Base-by-base conservation (phyloP, 192 early-diverging fungal species). In the Phlyctochytrium arcticum region DNA sequence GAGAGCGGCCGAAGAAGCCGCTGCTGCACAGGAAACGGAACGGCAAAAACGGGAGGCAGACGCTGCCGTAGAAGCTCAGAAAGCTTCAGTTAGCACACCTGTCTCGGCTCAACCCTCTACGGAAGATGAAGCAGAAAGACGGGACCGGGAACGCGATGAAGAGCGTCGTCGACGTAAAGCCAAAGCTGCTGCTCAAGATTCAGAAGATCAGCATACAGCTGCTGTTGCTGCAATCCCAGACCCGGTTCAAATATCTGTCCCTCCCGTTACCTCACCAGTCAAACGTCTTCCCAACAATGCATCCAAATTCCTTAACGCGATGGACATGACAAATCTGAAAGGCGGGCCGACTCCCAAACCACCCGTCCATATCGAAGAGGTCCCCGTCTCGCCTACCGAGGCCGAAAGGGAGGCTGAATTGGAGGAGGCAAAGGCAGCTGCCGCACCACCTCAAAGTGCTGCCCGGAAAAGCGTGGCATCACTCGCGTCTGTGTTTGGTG, bases 261-360 rank as follows among this genome's bases (percentile, higher is more conserved):
- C n/a, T n/a, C n/a, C n/a, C n/a, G n/a, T n/a, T n/a, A n/a, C n/a
- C n/a, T n/a, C n/a, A n/a, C n/a, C n/a, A n/a, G 3, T 19, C 32
- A 35, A 66, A 53, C 50, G 69, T 29, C 50, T 57, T 12, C 42
- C 34, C 29, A 58, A 67, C 37, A 53, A 55, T 31, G 27, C 54
- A 31, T 26, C 44, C 6, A 67, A 46, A 49, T 78, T 67, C 36
- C 57, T 78, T 57, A 78, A 75, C 36, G 76, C 76, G 2, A 78
- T 74, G 72, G 76, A 78, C 60, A 46, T 70, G 46, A 48, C 54
- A 36, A 33, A 19, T 6, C n/a, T 76, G 32, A 47, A 75, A 62
- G 59, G 51, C 21, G 0, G 10, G 15, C 1, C 39, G 21, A 44
- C 30, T 23, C 26, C 12, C 29, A 24, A 10, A 29, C 17, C 26